These are phyloP conservation scores for Stygiomarasmius scandens DNA, from an alignment of 1,284 basidiomycete genomes.

Conservation along the genomic window DNA sequence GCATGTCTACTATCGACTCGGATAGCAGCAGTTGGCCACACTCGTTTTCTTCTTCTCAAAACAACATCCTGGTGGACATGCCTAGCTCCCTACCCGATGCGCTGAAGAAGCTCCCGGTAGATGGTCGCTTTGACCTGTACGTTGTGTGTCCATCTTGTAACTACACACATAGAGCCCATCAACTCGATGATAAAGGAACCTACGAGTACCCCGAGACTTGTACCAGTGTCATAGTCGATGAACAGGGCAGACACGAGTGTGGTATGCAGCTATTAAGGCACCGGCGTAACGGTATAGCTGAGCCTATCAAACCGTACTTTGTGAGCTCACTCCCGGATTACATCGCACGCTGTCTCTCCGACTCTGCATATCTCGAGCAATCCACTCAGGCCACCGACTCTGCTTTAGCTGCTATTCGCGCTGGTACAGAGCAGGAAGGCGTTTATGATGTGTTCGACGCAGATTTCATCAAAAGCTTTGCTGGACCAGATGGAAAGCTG, in stretches of 20 bases:
- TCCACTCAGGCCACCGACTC: too few species aligned
- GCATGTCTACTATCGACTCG: slow-evolving; percentile 4
- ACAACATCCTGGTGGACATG: neutral
- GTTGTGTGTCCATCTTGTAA: slow-evolving; percentile 23
- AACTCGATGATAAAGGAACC: neutral
- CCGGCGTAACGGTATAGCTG: too few species aligned
- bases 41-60: slow-evolving; percentile 7
- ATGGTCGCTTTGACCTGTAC: slow-evolving; percentile 17
- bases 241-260: slow-evolving; percentile 2
- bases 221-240: slow-evolving; percentile 12
- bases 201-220: neutral
- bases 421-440: too few species aligned
- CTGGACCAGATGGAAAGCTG: too few species aligned
- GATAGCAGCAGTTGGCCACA: neutral
- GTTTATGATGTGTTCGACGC: too few species aligned
- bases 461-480: too few species aligned
- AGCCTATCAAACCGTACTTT: neutral
- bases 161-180: slow-evolving; percentile 17
- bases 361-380: too few species aligned
- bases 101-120: slow-evolving; percentile 17
- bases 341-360: too few species aligned
- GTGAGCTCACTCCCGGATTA: too few species aligned
- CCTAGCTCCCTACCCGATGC: slow-evolving; percentile 6
- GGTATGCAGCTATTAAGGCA: too few species aligned
- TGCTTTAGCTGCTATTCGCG: too few species aligned